Percentiles rank a stretch among this genome's conserved stretches.
Evolutionary conservation across 2,329 filamentous ascomycete genomes (phyloP).

Genomic region (Cercospora sp.): DNA sequence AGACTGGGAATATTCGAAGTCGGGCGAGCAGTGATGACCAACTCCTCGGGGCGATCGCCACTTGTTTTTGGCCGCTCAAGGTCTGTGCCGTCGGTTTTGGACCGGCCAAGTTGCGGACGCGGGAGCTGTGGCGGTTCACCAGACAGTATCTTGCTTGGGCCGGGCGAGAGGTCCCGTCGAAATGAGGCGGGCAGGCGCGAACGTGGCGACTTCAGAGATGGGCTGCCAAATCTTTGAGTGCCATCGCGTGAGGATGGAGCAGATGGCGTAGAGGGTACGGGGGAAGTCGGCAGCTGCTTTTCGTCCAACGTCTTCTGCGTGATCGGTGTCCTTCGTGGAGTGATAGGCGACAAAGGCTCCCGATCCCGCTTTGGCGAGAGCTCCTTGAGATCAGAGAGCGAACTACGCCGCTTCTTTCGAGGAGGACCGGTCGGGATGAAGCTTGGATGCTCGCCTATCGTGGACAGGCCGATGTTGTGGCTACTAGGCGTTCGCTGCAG

Average conservation of each 20-base stretch:
- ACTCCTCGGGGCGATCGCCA: conserved; percentile 30
- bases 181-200: conserved; percentile 41
- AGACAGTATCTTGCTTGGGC: conserved; percentile 27
- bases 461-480: conserved; percentile 44
- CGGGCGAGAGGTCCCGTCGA: conserved; percentile 47
- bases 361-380: conserved; percentile 42
- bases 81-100: conserved; percentile 28
- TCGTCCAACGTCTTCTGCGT: conserved; percentile 28
- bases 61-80: conserved; percentile 35
- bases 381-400: conserved; percentile 78
- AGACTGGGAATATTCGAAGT: conserved; percentile 54
- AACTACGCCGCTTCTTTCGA: conserved; percentile 84
- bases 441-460: conserved; percentile 52
- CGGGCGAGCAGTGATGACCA: conserved; percentile 31
- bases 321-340: conserved; percentile 28
- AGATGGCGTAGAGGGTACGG: conserved; percentile 37
- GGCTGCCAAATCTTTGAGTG: conserved; percentile 43
- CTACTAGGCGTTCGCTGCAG: conserved; percentile 27
- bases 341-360: conserved; percentile 28
- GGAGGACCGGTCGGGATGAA: conserved; percentile 47
- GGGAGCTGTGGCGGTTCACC: conserved; percentile 11
- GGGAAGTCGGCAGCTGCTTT: conserved; percentile 40
- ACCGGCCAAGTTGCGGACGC: conserved; percentile 36
- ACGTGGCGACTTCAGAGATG: conserved; percentile 37
- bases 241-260: conserved; percentile 39